Evolutionary conservation across 2,329 filamentous ascomycete species (phyloP).

Genomic region (Eutypa lata): DNA sequence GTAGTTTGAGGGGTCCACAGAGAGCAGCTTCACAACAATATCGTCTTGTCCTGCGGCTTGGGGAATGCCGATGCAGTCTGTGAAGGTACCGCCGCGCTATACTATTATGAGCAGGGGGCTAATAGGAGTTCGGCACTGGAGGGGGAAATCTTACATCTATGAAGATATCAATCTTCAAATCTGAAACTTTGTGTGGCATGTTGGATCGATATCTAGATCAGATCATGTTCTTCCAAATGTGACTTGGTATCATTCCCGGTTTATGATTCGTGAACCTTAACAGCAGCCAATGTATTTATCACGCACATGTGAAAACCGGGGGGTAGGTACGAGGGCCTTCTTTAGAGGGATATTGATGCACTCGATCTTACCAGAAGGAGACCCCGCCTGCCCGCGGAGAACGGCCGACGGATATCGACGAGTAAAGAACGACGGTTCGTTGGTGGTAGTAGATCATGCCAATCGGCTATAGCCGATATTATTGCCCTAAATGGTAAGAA

Average conservation of each 20-base stretch:
- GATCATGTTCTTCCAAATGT: too few species aligned
- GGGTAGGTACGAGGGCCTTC: background rate
- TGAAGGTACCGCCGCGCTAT: slow-evolving; percentile 20
- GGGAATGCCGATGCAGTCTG: slow-evolving; percentile 41
- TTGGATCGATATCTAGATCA: background rate
- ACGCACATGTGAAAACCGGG: background rate
- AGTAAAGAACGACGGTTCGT: background rate
- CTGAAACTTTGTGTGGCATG: slow-evolving; percentile 7
- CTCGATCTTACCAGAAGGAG: background rate
- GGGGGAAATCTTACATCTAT: slow-evolving; percentile 11
- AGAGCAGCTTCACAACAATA: slow-evolving; percentile 71
- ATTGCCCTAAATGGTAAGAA: background rate
- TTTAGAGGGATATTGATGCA: background rate
- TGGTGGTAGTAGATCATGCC: background rate
- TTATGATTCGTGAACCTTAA: background rate
- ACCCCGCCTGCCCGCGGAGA: too few species aligned
- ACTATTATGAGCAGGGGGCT: background rate
- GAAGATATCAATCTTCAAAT: slow-evolving; percentile 16
- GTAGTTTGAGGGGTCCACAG: slow-evolving; percentile 69
- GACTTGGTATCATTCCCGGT: too few species aligned
- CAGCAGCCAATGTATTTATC: background rate
- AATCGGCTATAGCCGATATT: background rate
- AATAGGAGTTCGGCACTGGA: background rate
- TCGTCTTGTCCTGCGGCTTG: slow-evolving; percentile 64
- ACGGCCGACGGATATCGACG: too few species aligned